These are phyloP conservation scores for Neonectria coccinea DNA, from an alignment of 2,329 filamentous ascomycete species.

Conservation along the genomic window DNA sequence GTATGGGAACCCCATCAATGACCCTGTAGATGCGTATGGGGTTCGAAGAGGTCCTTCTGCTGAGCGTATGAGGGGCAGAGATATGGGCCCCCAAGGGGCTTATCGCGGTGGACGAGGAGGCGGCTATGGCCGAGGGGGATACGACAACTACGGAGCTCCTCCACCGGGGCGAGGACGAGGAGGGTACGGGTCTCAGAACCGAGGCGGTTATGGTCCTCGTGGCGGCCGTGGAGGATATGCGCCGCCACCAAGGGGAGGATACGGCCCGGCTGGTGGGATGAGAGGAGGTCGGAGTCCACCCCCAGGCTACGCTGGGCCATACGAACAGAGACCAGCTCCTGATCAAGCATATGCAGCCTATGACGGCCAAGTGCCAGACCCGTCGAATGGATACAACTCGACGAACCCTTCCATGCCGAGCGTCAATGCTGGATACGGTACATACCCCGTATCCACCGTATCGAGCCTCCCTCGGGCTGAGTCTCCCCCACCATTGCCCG, in stretches of 20 bases:
- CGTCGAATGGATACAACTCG: conserved; percentile 45
- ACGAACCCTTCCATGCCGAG: conserved; percentile 48
- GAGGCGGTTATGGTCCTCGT: conserved; percentile 59
- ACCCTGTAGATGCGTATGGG: conserved; percentile 59
- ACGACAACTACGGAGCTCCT: conserved; percentile 58
- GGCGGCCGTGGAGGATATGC: conserved; percentile 51
- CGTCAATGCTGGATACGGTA: conserved; percentile 54
- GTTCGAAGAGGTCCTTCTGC: conserved; percentile 60
- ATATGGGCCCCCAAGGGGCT: conserved; percentile 50
- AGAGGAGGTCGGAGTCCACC: conserved; percentile 54
- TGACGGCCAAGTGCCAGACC: conserved; percentile 54
- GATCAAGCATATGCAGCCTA: conserved; percentile 55
- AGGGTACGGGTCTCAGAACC: conserved; percentile 57
- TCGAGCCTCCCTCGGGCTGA: conserved; percentile 69
- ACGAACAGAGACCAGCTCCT: conserved; percentile 54
- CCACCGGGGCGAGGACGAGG: conserved; percentile 53
- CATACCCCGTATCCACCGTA: conserved; percentile 58
- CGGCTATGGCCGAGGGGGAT: conserved; percentile 64
- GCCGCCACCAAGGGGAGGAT: conserved; percentile 48
- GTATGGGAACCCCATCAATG: conserved; percentile 70
- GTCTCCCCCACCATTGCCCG: conserved; percentile 71
- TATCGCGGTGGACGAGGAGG: conserved; percentile 60
- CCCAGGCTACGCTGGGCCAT: conserved; percentile 56
- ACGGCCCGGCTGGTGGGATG: conserved; percentile 43
- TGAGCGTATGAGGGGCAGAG: conserved; percentile 66